phyloP scores from a whole-genome alignment of 1,284 basidiomycete species.

The Flammula alnicola region DNA sequence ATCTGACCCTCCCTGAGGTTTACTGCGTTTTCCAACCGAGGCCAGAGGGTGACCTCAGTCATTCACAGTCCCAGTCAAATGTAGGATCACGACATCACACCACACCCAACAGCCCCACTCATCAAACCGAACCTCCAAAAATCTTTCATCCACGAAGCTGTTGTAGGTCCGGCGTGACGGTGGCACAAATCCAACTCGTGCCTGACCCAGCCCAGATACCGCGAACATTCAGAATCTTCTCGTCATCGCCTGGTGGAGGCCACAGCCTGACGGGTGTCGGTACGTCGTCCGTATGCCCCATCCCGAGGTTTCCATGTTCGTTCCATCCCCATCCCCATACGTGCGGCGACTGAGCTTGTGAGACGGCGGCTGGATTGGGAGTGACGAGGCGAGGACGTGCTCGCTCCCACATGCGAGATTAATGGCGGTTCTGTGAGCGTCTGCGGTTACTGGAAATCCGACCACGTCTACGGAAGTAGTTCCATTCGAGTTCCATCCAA shows the following conservation, averaged over 20 bases:
- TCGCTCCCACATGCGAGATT: conserved; percentile 73
- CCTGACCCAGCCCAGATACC: conserved; percentile 74
- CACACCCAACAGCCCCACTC: too few relatives aligned
- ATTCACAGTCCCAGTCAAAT: too few relatives aligned
- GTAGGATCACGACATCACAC: too few relatives aligned
- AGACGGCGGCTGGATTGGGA: neutral
- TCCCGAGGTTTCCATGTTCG: conserved; percentile 90
- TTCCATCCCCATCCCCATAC: conserved; percentile 95
- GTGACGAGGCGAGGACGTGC: conserved; percentile 65
- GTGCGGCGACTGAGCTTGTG: conserved; percentile 39
- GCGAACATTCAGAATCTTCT: conserved; percentile 25
- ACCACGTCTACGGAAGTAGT: conserved; percentile 9
- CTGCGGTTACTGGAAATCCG: conserved; percentile 11
- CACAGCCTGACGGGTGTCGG: conserved; percentile 56
- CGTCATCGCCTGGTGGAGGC: conserved; percentile 31
- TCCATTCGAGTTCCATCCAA: conserved; percentile 47
- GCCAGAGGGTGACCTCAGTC: too few relatives aligned
- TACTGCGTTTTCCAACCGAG: too few relatives aligned
- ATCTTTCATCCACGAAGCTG: too few relatives aligned
- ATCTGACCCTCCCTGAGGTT: too few relatives aligned
- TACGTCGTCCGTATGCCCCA: conserved; percentile 61
- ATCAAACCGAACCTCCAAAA: too few relatives aligned
- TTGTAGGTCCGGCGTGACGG: too few relatives aligned
- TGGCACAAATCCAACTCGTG: conserved; percentile 69
- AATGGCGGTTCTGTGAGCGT: conserved; percentile 7